A percentile compares a stretch with the other conserved stretches of the same genome.
Evolutionary conservation across 305 asterid genomes (phyloP).

Genomic region (Ilex paraguariensis): DNA sequence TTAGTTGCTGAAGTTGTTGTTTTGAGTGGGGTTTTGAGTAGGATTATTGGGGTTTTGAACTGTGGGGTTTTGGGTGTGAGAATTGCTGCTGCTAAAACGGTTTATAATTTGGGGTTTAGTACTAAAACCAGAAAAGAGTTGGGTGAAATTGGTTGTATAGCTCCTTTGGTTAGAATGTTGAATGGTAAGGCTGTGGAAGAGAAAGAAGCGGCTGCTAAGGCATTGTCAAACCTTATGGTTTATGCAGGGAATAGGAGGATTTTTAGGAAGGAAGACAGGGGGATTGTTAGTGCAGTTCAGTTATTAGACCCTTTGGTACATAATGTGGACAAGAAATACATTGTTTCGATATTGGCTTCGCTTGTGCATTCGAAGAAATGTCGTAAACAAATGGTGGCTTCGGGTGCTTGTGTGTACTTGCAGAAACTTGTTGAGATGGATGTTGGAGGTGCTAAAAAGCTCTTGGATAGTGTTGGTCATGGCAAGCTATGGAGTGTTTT

Average conservation of each 20-base stretch:
- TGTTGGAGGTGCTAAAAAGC: conserved; percentile 76
- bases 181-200: conserved; percentile 77
- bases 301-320: conserved; percentile 50
- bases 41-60: conserved; percentile 39
- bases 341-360: conserved; percentile 34
- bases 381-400: conserved; percentile 62
- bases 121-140: conserved; percentile 58
- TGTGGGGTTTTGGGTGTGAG: conserved; percentile 58
- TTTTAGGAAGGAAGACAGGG: conserved; percentile 70
- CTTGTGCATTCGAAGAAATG: conserved; percentile 67
- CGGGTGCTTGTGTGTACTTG: conserved; percentile 57
- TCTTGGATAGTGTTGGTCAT: conserved; percentile 49
- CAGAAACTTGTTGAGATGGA: conserved; percentile 60
- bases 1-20: conserved; percentile 60
- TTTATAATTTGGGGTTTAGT: conserved; percentile 50
- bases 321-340: conserved; percentile 45
- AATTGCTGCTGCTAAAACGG: conserved; percentile 57
- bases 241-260: conserved; percentile 54
- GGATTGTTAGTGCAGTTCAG: conserved; percentile 45
- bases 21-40: conserved; percentile 43
- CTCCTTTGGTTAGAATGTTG: conserved; percentile 45
- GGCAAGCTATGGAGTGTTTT: conserved; percentile 81
- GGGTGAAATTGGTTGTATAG: conserved; percentile 73
- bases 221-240: conserved; percentile 46
- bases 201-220: conserved; percentile 63